Conservation (phyloP, 257 asterid species). For the Gardenia jasminoides region DNA sequence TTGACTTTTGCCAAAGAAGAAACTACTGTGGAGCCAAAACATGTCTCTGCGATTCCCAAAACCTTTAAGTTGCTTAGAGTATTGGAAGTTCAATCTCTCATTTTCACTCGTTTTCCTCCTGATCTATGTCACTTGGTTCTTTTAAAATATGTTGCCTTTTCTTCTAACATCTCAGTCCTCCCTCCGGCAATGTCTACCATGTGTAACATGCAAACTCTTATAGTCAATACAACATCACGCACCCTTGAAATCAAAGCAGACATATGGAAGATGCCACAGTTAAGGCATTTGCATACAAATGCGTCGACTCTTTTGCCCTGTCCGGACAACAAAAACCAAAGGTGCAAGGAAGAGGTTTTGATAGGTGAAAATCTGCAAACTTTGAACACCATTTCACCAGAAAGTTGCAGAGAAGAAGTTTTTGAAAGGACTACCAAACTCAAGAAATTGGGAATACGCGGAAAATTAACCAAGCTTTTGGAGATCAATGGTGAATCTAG, state of each 20-base stretch:
- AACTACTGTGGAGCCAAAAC: background rate
- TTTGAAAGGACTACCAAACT: background rate
- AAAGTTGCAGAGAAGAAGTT: background rate
- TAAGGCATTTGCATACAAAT: slow-evolving; percentile 42
- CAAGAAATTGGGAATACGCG: background rate
- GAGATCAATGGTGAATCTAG: background rate
- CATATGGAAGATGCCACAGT: slow-evolving; percentile 5
- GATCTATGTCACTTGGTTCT: slow-evolving; percentile 26
- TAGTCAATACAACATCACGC: slow-evolving; percentile 19
- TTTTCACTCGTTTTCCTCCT: slow-evolving; percentile 16
- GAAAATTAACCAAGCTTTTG: background rate
- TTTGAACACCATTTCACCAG: background rate
- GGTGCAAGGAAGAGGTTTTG: background rate
- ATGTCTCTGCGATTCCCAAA: background rate
- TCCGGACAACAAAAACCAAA: background rate
- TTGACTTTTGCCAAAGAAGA: background rate
- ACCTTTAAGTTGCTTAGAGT: slow-evolving; percentile 2
- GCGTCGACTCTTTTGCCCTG: slow-evolving; percentile 27
- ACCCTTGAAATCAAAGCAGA: slow-evolving; percentile 25
- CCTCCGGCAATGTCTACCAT: background rate
- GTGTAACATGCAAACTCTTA: background rate
- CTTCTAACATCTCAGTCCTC: background rate
- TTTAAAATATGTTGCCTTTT: slow-evolving; percentile 31
- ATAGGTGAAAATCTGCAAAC: background rate
- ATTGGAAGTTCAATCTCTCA: background rate